These are phyloP conservation scores for Austroboletus eburneus DNA, from an alignment of 768 basidiomycete genomes.

Conservation along the genomic window DNA sequence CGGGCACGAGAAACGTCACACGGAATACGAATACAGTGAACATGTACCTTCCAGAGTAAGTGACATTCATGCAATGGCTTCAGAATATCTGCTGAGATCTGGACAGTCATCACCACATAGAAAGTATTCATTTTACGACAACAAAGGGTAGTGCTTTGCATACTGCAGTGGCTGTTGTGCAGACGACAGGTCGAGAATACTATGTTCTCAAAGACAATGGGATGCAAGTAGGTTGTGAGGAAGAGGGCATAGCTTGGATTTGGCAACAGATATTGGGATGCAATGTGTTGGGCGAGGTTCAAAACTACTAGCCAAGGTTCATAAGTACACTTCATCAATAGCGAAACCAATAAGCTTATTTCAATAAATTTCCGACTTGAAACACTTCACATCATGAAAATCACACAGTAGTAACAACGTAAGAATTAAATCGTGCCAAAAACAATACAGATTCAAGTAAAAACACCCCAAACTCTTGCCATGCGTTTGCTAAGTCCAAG, in stretches of 20 bases:
- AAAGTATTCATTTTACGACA: constrained; percentile 65
- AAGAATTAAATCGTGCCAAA: too few species aligned
- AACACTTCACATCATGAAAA: too few species aligned
- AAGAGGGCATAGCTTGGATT: constrained; percentile 58
- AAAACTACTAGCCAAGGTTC: too few species aligned
- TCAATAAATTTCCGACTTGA: too few species aligned
- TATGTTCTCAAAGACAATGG: constrained; percentile 71
- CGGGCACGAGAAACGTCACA: constrained; percentile 14
- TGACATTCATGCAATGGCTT: constrained; percentile 3
- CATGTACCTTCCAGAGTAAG: constrained; percentile 65
- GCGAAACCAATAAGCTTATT: too few species aligned
- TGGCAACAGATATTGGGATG: constrained; percentile 64
- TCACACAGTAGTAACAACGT: too few species aligned
- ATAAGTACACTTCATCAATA: too few species aligned
- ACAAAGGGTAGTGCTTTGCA: constrained; percentile 45
- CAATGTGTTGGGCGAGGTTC: constrained; percentile 17
- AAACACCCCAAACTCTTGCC: not conserved
- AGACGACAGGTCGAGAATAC: constrained; percentile 66
- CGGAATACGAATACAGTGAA: constrained; percentile 43
- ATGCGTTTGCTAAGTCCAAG: constrained; percentile 12
- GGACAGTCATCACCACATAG: constrained; percentile 67
- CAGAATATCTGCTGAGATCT: constrained; percentile 1
- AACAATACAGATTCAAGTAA: too few species aligned
- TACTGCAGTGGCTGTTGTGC: constrained; percentile 60
- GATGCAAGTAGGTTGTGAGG: constrained; percentile 72